Conservation (phyloP, 176 grass and related monocot species). For the Rhynchospora pubera region DNA sequence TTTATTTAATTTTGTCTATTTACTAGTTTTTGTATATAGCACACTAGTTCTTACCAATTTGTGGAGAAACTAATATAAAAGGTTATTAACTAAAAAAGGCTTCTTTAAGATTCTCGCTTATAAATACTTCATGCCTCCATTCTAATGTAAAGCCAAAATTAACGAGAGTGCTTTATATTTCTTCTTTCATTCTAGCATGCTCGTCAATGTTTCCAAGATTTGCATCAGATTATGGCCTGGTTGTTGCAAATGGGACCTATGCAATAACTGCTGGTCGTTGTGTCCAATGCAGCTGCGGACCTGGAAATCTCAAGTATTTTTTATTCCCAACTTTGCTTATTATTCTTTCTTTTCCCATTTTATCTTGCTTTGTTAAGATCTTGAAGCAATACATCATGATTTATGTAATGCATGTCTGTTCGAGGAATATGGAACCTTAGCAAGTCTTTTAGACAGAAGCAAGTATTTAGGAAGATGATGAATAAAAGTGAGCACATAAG, state of each 20-base stretch:
- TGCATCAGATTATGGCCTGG: constrained; percentile 53
- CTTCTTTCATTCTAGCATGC: constrained; percentile 31
- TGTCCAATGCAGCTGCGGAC: constrained; percentile 88
- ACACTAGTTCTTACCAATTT: neutral
- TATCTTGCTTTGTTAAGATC: neutral
- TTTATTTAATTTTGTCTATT: neutral
- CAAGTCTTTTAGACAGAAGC: neutral
- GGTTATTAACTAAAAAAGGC: neutral
- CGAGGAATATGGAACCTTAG: no score
- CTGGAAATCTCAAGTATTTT: constrained; percentile 57
- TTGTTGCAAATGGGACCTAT: constrained; percentile 74
- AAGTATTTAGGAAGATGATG: neutral
- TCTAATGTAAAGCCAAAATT: neutral
- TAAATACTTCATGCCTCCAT: constrained; percentile 5
- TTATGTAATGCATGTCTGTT: neutral
- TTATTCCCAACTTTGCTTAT: neutral
- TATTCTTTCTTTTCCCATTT: neutral
- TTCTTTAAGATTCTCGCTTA: neutral
- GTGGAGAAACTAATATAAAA: neutral
- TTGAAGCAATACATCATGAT: neutral
- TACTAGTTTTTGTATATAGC: neutral
- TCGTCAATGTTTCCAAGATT: constrained; percentile 45
- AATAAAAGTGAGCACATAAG: neutral
- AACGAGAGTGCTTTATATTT: neutral
- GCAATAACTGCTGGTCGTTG: constrained; percentile 63